Base-by-base conservation (phyloP, 2,329 filamentous ascomycete species). In the Lachnum nothofagi region DNA sequence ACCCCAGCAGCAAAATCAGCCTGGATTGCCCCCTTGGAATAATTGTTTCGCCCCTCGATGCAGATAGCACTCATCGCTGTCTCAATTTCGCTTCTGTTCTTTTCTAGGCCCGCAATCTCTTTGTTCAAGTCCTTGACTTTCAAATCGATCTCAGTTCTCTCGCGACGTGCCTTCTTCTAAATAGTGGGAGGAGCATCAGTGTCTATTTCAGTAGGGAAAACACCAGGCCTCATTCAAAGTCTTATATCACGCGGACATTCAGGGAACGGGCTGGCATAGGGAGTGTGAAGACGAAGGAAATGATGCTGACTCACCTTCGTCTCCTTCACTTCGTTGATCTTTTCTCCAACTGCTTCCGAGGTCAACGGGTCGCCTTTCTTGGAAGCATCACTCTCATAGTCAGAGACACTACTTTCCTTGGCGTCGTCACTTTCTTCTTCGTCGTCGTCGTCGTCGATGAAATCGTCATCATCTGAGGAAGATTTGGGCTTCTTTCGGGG, bases 1-100 rank as follows among this genome's bases (percentile, higher is more conserved):
- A 84, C 76, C 0, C 80, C 80, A 39, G 70, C 67, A 1, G 78
- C 78, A 59, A 82, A 85, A 46, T 85, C 78, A 10, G 69, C 62
- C 56, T 76, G 74, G 33, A 85, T 83, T 0, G 72, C 72, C 0
- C 58, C 59, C 45, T 72, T 76, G 0, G 78, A 76, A 50, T 79
- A 81, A 0, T 72, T 59, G 44, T 85, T 85, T 20, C 81, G 70
- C 4, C 71, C 72, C 14, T 68, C 65, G 47, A 85, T 80, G 52
- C 80, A 74, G 5, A 65, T 51, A 4, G 64, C 61, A 20, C 60
- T 68, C 43, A 68, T 56, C 43, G 65, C 57, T 5, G 61, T 59
- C 20, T 67, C 68, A 23, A 68, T 55, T 39, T 67, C 57, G 6
- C 58, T 55, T 20, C 65, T 57, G 2, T 55, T 53, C 1, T 51